Conservation (phyloP, 495 filamentous ascomycete species). For the Neurospora sp. region DNA sequence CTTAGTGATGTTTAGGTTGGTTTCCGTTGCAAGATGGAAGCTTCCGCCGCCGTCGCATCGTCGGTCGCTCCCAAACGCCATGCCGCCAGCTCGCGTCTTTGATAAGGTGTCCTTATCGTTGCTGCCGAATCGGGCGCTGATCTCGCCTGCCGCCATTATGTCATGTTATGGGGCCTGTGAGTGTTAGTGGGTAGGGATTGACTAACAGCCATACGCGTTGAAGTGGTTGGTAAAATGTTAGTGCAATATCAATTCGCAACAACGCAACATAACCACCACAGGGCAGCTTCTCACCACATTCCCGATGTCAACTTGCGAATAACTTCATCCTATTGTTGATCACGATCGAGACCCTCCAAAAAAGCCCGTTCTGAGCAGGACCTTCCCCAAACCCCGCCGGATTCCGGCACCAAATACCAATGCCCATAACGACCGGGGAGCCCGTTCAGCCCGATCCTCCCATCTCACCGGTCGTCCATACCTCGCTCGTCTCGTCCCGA, state of each 20-base stretch:
- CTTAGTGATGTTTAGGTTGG: not conserved
- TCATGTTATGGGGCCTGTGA: not conserved
- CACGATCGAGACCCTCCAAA: not conserved
- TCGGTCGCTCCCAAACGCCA: not conserved
- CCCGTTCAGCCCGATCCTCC: not conserved
- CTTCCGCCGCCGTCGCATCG: not conserved
- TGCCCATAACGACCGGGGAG: not conserved
- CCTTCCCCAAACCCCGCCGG: not conserved
- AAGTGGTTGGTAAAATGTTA: too few relatives aligned
- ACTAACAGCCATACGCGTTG: too few relatives aligned
- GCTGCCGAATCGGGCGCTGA: not conserved
- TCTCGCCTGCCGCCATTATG: not conserved
- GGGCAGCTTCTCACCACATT: not conserved
- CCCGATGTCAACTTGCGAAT: not conserved
- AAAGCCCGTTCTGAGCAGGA: not conserved
- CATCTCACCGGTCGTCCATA: not conserved
- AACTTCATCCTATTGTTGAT: not conserved
- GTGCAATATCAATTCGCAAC: not conserved
- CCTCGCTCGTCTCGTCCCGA: not conserved
- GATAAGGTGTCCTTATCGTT: slow-evolving; percentile 24
- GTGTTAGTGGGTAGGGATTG: not conserved
- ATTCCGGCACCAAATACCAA: not conserved
- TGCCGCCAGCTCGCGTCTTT: slow-evolving; percentile 1
- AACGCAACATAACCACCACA: not conserved
- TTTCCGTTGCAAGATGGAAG: slow-evolving; percentile 2